phyloP scores from a whole-genome alignment of 2,329 filamentous ascomycete species.

The Xylariales sp. region DNA sequence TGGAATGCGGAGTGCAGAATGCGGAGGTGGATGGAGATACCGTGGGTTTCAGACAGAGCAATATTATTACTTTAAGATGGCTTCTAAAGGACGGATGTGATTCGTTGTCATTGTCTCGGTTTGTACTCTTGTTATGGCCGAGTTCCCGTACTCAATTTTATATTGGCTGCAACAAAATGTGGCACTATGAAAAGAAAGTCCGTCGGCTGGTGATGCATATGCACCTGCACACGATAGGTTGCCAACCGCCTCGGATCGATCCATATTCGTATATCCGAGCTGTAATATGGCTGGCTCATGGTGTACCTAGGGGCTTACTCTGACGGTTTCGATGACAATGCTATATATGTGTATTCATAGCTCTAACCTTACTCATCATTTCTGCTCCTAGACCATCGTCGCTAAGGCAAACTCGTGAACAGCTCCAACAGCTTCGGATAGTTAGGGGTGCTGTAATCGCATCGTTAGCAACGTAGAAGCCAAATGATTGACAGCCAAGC shows the following conservation, averaged over 20 bases:
- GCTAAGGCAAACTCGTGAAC: constrained; percentile 49
- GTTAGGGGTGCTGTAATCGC: constrained; percentile 46
- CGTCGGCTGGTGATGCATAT: too few relatives aligned
- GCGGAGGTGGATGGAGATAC: background rate
- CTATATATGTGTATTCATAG: constrained; percentile 21
- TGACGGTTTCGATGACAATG: background rate
- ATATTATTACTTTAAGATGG: background rate
- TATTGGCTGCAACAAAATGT: background rate
- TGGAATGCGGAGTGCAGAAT: background rate
- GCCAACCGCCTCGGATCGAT: too few relatives aligned
- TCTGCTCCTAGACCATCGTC: background rate
- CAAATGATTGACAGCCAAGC: background rate
- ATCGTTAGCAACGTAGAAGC: constrained; percentile 23
- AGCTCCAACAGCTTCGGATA: constrained; percentile 51
- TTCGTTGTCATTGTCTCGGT: background rate
- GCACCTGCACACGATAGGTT: too few relatives aligned
- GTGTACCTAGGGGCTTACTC: background rate
- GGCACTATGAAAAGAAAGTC: background rate
- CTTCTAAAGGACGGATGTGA: background rate
- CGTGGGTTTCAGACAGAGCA: background rate
- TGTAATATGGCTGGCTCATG: background rate
- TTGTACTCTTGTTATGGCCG: background rate
- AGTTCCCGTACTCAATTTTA: background rate
- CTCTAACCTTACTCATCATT: background rate
- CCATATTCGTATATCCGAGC: too few relatives aligned